phyloP scores from a whole-genome alignment of 257 asterid genomes.

The Henckelia pumila region DNA sequence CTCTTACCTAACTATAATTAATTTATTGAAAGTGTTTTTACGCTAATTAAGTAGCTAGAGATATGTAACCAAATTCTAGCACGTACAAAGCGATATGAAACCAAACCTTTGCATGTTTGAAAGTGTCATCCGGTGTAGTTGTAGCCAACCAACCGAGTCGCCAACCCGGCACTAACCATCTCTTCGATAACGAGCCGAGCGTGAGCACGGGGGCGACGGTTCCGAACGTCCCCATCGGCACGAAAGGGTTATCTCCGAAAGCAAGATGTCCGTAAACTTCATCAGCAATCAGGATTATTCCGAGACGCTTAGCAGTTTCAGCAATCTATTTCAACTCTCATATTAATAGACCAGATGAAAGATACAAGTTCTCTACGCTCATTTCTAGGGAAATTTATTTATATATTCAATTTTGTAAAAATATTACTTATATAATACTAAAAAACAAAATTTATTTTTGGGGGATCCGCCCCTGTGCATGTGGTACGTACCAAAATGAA shows the following conservation, averaged over 20 bases:
- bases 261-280: constrained; percentile 87
- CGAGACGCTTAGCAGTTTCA: constrained; percentile 64
- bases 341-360: too few species aligned
- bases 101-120: constrained; percentile 61
- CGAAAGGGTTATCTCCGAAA: constrained; percentile 69
- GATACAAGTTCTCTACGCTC: too few species aligned
- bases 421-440: too few species aligned
- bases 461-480: too few species aligned
- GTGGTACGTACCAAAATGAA: too few species aligned
- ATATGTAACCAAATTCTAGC: too few species aligned
- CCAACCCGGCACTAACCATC: constrained; percentile 97
- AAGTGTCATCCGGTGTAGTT: constrained; percentile 51
- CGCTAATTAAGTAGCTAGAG: too few species aligned
- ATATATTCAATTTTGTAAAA: too few species aligned
- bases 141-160: constrained; percentile 89
- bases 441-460: too few species aligned
- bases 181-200: constrained; percentile 78
- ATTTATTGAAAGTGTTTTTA: too few species aligned
- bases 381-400: too few species aligned
- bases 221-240: constrained; percentile 83
- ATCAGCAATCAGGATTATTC: constrained; percentile 65
- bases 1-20: too few species aligned
- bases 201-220: constrained; percentile 63
- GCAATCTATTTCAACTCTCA: constrained; percentile 43
- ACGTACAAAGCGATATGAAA: neutral